Evolutionary conservation across 2,329 filamentous ascomycete species (phyloP).

Genomic region (Dissoconium aciculare): DNA sequence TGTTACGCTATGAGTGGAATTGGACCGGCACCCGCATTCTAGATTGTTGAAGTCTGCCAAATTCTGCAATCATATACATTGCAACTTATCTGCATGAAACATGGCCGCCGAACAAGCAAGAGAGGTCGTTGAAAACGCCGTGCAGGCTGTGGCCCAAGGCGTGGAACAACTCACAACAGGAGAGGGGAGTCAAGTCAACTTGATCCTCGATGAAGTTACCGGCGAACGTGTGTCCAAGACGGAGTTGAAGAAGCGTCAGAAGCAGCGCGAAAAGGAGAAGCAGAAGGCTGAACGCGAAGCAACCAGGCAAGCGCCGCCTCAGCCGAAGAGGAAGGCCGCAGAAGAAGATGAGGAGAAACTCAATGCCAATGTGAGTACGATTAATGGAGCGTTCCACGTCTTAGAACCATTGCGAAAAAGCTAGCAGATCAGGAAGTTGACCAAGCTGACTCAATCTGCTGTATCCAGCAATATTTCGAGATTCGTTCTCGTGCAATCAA

Average conservation of each 20-base stretch:
- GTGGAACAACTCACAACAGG: conserved; percentile 22
- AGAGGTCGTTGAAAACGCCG: conserved; percentile 25
- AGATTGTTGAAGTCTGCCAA: too few species aligned
- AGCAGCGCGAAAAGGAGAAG: conserved; percentile 72
- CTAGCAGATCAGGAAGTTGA: not conserved
- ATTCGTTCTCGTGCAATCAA: conserved; percentile 75
- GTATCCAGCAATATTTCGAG: conserved; percentile 73
- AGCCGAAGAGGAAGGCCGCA: conserved; percentile 46
- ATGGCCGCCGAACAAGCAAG: conserved; percentile 24
- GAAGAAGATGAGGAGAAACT: conserved; percentile 52
- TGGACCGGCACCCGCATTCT: too few species aligned
- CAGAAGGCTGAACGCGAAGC: conserved; percentile 81
- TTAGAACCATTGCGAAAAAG: not conserved
- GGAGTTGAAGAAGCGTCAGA: conserved; percentile 79
- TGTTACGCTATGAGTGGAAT: too few species aligned
- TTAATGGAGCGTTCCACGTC: too few species aligned
- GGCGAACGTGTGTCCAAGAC: conserved; percentile 57
- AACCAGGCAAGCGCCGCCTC: conserved; percentile 41
- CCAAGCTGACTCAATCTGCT: too few species aligned
- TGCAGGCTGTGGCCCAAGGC: conserved; percentile 22
- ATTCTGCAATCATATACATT: conserved; percentile 1
- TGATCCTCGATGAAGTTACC: conserved; percentile 79
- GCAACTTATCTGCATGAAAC: not conserved
- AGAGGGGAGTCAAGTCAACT: conserved; percentile 34
- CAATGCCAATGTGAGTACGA: conserved; percentile 52